These are phyloP conservation scores for Elongisporangium senticosum DNA, from an alignment of 352 stramenopile genomes.

Conservation along the genomic window DNA sequence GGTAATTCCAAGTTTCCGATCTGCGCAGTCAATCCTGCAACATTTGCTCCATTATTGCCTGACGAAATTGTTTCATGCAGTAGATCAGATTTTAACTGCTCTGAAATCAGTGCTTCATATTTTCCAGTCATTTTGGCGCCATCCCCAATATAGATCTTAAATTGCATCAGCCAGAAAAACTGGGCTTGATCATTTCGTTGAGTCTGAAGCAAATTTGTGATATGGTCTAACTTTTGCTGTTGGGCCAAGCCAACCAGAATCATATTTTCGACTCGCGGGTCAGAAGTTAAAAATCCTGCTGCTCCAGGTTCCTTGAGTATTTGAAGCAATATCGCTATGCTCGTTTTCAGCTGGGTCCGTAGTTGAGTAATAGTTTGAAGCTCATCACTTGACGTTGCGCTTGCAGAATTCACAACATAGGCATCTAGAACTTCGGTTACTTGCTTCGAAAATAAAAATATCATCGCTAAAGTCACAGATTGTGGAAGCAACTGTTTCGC, in stretches of 20 bases:
- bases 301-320: not conserved
- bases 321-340: not conserved
- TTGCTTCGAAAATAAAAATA: conserved; percentile 27
- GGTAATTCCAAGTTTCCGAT: conserved; percentile 34
- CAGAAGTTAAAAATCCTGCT: not conserved
- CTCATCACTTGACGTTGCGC: not conserved
- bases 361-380: not conserved
- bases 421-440: conserved; percentile 7
- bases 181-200: conserved; percentile 15
- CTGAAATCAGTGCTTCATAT: not conserved
- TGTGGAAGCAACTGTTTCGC: conserved; percentile 20
- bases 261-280: conserved; percentile 19
- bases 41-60: not conserved
- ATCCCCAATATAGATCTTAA: conserved; percentile 16
- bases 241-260: conserved; percentile 24
- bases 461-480: conserved; percentile 17
- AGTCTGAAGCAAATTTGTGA: conserved; percentile 11
- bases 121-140: conserved; percentile 1
- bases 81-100: not conserved
- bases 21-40: conserved; percentile 1
- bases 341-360: not conserved
- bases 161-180: conserved; percentile 41
- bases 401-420: not conserved
- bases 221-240: conserved; percentile 6
- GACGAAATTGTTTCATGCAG: conserved; percentile 3